A percentile compares a stretch with the other conserved stretches of the same genome.
phyloP scores from a whole-genome alignment of 257 asterid genomes.

The Anisodus tanguticus region DNA sequence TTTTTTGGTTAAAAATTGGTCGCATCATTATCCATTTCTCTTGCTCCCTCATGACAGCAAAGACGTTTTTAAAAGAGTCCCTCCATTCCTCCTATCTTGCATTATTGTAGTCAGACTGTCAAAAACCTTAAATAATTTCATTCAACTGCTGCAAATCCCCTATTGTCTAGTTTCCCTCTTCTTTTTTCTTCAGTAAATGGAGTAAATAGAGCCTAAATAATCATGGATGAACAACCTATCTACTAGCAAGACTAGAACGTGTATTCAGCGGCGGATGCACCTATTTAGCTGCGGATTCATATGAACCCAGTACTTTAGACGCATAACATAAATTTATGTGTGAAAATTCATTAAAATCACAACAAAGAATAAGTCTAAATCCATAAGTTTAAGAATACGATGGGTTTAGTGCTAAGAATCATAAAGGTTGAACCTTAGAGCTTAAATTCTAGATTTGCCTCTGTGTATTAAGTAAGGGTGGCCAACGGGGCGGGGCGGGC shows the following conservation, averaged over 20 bases:
- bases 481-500: too few species aligned
- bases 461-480: neutral
- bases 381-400: neutral
- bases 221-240: neutral
- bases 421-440: neutral
- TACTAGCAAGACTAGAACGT: neutral
- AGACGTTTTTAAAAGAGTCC: neutral
- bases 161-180: neutral
- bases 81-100: neutral
- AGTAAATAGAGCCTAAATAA: neutral
- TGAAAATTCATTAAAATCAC: neutral
- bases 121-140: neutral
- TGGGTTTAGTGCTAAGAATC: neutral
- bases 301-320: too few species aligned
- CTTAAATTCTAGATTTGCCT: neutral
- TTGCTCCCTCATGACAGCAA: constrained; percentile 28
- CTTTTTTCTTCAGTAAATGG: neutral
- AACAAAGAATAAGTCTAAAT: too few species aligned
- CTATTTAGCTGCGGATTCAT: too few species aligned
- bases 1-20: constrained; percentile 27
- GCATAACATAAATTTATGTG: neutral
- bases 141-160: neutral
- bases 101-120: neutral
- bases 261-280: too few species aligned
- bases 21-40: constrained; percentile 26